These are phyloP conservation scores for Populus alba DNA, from an alignment of 345 rosid species.

Conservation along the genomic window DNA sequence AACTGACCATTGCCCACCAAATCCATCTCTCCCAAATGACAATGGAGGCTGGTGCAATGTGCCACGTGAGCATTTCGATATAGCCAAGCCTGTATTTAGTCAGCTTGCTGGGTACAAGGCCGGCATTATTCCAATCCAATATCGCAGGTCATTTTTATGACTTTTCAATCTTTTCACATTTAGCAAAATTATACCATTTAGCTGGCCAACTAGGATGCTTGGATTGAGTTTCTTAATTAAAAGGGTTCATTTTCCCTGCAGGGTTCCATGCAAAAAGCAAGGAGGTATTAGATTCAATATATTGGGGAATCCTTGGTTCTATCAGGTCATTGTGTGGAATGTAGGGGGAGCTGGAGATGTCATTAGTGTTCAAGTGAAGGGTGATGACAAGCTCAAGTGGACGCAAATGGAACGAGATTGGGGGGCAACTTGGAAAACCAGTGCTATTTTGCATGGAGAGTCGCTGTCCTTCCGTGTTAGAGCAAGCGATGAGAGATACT, in stretches of 20 bases:
- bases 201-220: not conserved
- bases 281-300: constrained; percentile 74
- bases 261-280: constrained; percentile 66
- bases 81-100: constrained; percentile 58
- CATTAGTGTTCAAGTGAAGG: constrained; percentile 51
- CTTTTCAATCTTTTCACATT: not conserved
- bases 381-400: constrained; percentile 39
- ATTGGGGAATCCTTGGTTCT: constrained; percentile 65
- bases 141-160: constrained; percentile 46
- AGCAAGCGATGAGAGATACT: constrained; percentile 39
- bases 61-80: constrained; percentile 68
- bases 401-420: constrained; percentile 40
- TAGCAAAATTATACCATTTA: too few relatives aligned
- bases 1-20: constrained; percentile 81
- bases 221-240: not conserved
- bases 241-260: constrained; percentile 14
- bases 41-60: constrained; percentile 79
- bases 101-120: constrained; percentile 51
- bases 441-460: constrained; percentile 34
- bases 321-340: constrained; percentile 50
- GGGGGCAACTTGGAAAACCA: constrained; percentile 54
- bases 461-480: constrained; percentile 44
- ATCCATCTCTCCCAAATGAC: constrained; percentile 43
- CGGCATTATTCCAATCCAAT: constrained; percentile 60
- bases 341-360: constrained; percentile 79